Evolutionary conservation across 1,139 yeast species (phyloP), one percentile per base, ranked within the genome.

Genomic region (Debaryomycetaceae sp.): DNA sequence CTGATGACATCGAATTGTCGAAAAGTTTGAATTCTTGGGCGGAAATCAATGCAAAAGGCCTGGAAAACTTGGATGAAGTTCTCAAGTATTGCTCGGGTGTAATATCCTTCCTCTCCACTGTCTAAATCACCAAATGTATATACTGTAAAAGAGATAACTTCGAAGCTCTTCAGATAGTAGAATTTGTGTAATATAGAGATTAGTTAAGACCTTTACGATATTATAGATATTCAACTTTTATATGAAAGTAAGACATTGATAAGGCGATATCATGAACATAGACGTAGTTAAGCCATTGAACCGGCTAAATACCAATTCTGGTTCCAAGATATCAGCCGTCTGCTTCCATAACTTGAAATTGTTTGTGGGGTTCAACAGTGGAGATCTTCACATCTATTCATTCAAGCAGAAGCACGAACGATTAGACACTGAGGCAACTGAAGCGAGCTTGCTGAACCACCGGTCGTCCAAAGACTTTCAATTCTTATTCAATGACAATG

Each of bases 1-100:
- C 64, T 2, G 59, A 61, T 14, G 74, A 70, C 6, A 59, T 52
- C 3, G 48, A 53, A 17, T 63, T 81, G 30, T 63, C 61, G 32
- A 59, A 56, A 1, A 75, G 79, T 0, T 60, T 88, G 36, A 65
- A 65, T 11, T 50, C 53, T 8, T 83, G 87, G 87, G 66, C 70
- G 39, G 50, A 47, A 2, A 63, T 55, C 17, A 83, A 81, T 49
- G 51, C 56, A 17, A 50, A 46, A 0, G 75, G 71, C 40, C 69
- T 73, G 32, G 68, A 67, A 9, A 70, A 73, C 24, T 61, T 92
- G 53, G 95, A 88, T 51, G 78, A 76, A 26, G 63, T 87, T 44
- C 79, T 81, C 22, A 87, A 89, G 56, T 89, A 83, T 63, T 87
- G 96, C 59, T 73, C 94, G 1, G 94, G 96, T 45, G 91, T 91